These are phyloP conservation scores for Xylaria sp. DNA, from an alignment of 2,329 filamentous ascomycete genomes.

Conservation along the genomic window DNA sequence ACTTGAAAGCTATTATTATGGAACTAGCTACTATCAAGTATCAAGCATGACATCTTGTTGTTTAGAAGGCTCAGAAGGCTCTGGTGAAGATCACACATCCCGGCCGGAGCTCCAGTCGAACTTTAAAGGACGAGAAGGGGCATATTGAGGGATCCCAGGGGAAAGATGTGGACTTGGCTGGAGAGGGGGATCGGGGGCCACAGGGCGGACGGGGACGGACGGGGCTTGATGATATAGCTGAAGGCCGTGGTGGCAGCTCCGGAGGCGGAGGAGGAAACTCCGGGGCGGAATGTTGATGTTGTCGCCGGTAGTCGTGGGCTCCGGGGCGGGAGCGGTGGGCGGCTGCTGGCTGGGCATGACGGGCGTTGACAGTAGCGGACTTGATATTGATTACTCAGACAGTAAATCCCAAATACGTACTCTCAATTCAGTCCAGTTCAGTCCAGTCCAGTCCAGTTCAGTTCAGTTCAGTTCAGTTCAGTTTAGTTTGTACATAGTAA, in stretches of 20 bases:
- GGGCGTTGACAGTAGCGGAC: background rate
- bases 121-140: constrained; percentile 13
- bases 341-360: constrained; percentile 34
- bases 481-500: background rate
- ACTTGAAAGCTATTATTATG: constrained; percentile 1
- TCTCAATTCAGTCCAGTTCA: background rate
- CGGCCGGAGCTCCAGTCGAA: background rate
- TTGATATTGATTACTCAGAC: background rate
- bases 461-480: background rate
- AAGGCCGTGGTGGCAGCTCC: constrained; percentile 28
- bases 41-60: constrained; percentile 8
- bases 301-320: constrained; percentile 35
- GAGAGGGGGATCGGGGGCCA: constrained; percentile 34
- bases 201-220: constrained; percentile 33
- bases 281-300: constrained; percentile 17
- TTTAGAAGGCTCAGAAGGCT: background rate
- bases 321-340: constrained; percentile 41
- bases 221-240: constrained; percentile 17
- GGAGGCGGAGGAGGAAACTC: constrained; percentile 35
- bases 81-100: background rate
- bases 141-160: constrained; percentile 19
- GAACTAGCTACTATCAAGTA: background rate
- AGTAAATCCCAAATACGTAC: background rate
- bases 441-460: background rate
- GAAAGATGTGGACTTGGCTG: constrained; percentile 16